A percentile compares a stretch with the other conserved stretches of the same genome.
Evolutionary conservation across 176 grass and related monocot species (phyloP).

Genomic region (Hordeum marinum): DNA sequence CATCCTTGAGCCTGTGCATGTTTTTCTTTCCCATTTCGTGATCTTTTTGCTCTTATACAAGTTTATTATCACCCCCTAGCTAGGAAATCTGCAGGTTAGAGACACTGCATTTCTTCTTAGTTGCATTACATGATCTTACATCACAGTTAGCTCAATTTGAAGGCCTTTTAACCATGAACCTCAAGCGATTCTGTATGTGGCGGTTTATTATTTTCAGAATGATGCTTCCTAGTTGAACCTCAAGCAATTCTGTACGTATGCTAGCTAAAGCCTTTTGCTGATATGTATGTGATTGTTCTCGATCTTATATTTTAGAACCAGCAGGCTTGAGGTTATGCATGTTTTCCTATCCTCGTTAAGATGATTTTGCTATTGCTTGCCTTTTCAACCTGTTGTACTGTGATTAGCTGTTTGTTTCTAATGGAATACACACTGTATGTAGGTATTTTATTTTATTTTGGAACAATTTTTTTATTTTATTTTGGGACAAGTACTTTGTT

Average conservation of each 20-base stretch:
- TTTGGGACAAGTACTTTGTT: background rate
- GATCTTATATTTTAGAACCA: background rate
- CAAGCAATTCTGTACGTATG: no score
- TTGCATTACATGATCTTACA: background rate
- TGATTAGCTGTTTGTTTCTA: background rate
- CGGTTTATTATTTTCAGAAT: background rate
- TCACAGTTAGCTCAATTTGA: background rate
- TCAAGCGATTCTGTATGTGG: background rate
- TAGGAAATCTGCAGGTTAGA: background rate
- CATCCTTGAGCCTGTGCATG: no score
- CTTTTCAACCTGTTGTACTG: background rate
- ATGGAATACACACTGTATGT: background rate
- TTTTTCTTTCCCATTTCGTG: no score
- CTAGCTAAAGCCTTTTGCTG: no score
- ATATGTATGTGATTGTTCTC: background rate
- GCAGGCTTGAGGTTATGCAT: background rate
- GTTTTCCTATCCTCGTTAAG: background rate
- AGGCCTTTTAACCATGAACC: background rate
- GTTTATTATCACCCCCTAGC: no score
- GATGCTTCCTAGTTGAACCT: background rate
- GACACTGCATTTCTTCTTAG: background rate
- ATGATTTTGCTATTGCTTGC: background rate
- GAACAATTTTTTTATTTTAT: background rate
- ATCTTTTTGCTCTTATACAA: no score
- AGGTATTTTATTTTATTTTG: background rate